Conservation (phyloP, 352 stramenopile species). For the Globisporangium orthogonon region DNA sequence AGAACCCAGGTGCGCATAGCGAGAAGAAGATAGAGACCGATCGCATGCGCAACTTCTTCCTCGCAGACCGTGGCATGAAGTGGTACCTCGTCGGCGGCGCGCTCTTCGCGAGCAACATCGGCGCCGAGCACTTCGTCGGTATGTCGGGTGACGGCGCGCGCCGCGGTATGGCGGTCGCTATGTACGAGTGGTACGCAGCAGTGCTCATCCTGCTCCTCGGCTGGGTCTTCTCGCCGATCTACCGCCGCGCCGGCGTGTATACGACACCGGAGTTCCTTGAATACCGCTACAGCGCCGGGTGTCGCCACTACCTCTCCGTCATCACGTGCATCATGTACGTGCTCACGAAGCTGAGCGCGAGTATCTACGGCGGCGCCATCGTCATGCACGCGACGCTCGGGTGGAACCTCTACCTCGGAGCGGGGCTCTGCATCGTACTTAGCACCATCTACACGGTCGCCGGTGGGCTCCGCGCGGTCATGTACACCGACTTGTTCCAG, state of each 20-base stretch:
- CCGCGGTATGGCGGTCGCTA: conserved; percentile 48
- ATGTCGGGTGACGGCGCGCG: conserved; percentile 57
- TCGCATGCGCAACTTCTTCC: conserved; percentile 45
- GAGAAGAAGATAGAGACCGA: conserved; percentile 23
- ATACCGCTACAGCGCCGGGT: conserved; percentile 39
- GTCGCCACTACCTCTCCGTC: conserved; percentile 51
- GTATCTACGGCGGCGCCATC: conserved; percentile 59
- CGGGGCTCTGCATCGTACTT: conserved; percentile 39
- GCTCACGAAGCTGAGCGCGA: conserved; percentile 60
- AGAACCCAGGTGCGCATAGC: conserved; percentile 20
- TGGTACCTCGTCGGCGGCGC: conserved; percentile 59
- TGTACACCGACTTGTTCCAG: conserved; percentile 70
- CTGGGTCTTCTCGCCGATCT: conserved; percentile 62
- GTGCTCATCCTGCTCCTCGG: conserved; percentile 49
- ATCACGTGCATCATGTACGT: conserved; percentile 64
- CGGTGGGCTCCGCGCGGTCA: conserved; percentile 52
- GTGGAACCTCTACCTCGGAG: conserved; percentile 51
- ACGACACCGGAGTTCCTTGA: conserved; percentile 48
- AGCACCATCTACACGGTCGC: conserved; percentile 56
- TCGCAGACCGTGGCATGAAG: conserved; percentile 60
- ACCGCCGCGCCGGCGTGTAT: conserved; percentile 47
- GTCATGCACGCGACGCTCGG: conserved; percentile 53
- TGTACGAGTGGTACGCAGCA: conserved; percentile 62
- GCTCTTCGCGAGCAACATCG: conserved; percentile 65
- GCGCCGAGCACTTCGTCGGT: conserved; percentile 62